Conservation (phyloP, 805 yeast genomes). For the Zygoascus flipseniorum region DNA sequence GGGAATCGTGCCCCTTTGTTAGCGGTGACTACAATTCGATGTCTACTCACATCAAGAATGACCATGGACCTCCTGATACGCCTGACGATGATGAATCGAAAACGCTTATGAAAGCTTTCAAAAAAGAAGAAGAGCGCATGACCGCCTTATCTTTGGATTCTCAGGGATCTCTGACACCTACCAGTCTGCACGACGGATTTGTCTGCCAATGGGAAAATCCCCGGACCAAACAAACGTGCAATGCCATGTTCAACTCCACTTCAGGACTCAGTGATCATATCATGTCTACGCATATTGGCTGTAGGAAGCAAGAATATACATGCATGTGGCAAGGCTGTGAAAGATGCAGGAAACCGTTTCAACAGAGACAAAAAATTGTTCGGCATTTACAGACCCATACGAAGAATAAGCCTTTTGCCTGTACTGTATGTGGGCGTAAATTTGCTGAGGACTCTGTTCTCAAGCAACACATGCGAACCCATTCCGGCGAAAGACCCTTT, state of each 20-base stretch:
- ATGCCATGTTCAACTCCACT: conserved; percentile 39
- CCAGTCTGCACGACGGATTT: conserved; percentile 6
- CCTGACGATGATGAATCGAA: neutral
- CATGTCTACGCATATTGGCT: conserved; percentile 56
- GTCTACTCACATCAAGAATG: neutral
- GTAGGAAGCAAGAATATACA: conserved; percentile 58
- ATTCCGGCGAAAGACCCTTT: conserved; percentile 86
- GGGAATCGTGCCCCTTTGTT: conserved; percentile 62
- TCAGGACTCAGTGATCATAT: conserved; percentile 67
- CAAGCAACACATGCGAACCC: conserved; percentile 73
- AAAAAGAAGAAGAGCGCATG: neutral
- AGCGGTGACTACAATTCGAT: neutral
- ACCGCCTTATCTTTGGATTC: neutral
- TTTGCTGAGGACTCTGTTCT: conserved; percentile 76
- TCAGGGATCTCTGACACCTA: conserved; percentile 10
- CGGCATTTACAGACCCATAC: conserved; percentile 89
- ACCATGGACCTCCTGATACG: neutral
- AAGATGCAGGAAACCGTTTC: conserved; percentile 52
- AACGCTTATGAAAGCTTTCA: neutral
- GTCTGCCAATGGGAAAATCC: conserved; percentile 35
- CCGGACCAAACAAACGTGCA: conserved; percentile 36
- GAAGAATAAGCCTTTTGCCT: conserved; percentile 68
- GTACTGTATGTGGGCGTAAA: conserved; percentile 56
- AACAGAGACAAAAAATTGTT: conserved; percentile 76
- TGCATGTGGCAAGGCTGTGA: conserved; percentile 79